Evolutionary conservation across 164 flowering plant genomes (phyloP), one percentile per base, ranked within the genome.

Genomic region (Nymphaea thermarum): DNA sequence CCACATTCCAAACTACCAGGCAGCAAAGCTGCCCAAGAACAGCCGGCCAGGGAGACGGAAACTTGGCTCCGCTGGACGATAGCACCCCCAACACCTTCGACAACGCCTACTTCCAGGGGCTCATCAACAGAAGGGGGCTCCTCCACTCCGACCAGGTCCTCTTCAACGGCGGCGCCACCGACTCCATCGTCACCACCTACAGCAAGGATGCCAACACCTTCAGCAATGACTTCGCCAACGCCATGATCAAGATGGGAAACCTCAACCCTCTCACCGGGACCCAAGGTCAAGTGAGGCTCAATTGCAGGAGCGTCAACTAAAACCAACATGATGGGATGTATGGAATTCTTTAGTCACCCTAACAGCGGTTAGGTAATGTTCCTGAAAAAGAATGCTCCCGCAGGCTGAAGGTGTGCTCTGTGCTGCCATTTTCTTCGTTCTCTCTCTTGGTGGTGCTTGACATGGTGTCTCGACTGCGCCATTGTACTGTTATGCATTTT

Each of bases 141-240:
- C 81, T 81, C 44, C 70, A 74, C 59, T 79, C 84, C 3, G 84
- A 81, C 47, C 84, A 81, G 59, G 72, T 62, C 18, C 64, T 81
- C 25, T 79, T 75, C 59, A 73, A 70, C 51, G 73, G 75, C 1
- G 74, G 71, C 4, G 41, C 76, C 3, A 71, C 77, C 0, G 82
- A 80, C 25, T 42, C 65, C 4, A 57, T 73, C 8, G 80, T 77
- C 0, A 70, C 59, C 3, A 3, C 25, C 3, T 80, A 77, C 53
- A 68, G 70, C 44, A 15, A 62, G 8, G 57, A 70, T 16, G 44
- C 51, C 3, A 53, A 25, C 6, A 41, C 71, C 1, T 79, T 77
- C 67, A 63, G 62, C 1, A 63, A 62, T 2, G 80, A 76, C 65
- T 76, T 79, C n/a, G 76, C 82, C 0, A 69, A 65, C 69, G 77